Base-by-base conservation (phyloP, 495 filamentous ascomycete genomes). In the Trichocladium uniseriatum region DNA sequence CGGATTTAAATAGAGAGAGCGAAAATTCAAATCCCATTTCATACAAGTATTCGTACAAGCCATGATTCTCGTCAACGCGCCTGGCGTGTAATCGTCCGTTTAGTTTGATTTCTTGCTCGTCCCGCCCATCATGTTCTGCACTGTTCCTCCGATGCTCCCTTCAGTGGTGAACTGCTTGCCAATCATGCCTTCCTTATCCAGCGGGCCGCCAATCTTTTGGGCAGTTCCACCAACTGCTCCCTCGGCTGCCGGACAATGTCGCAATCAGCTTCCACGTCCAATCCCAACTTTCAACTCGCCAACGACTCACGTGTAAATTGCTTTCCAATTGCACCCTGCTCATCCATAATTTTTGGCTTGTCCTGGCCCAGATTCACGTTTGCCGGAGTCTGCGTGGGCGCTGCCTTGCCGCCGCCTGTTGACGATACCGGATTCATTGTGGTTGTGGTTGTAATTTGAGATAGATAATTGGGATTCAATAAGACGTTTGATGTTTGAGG, bases 201-300 rank as follows among this genome's bases (percentile, higher is more conserved):
- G 63, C 0, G 76, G 75, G 0, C 78, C 79, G n/a, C 78, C 76
- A 7, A 81, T 49, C 31, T 60, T 69, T 43, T 81, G 64, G 6
- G 69, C 74, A 6, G 66, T 67, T 27, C 73, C 68, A 14, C 78
- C 74, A 29, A 81, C 65, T 0, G 65, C 61, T 20, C 79, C 76
- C 13, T 79, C 67, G 11, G 54, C 67, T 70, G 56, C 54, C 19
- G 41, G 1, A n/a, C n/a, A n/a, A n/a, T 18, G 24, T 36, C 18
- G 3, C 18, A 19, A 20, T 54, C 11, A 43, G 24, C 16, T 6
- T 40, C 34, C 14, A 27, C 4, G 15, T 32, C n/a, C 27, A 10
- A 27, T 44, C 36, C 38, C 24, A 1, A 4, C 18, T 19, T 20
- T 5, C 10, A 24, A 40, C 38, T 8, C 20, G 40, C 11, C n/a